Base-by-base conservation (phyloP, 345 rosid species). In the Salix viminalis region DNA sequence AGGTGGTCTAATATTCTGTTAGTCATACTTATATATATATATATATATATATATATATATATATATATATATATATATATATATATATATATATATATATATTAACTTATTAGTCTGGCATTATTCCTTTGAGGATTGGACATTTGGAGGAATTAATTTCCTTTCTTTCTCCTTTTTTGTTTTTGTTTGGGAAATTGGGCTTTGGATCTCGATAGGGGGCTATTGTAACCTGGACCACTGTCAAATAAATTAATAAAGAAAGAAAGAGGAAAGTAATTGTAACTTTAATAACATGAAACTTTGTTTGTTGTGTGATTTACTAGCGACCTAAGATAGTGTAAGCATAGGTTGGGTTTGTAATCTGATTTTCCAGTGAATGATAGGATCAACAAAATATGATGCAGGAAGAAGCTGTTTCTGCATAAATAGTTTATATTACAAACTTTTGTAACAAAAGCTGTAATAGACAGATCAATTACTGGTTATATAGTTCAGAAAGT, bases 1-100 rank as follows among this genome's bases (percentile, higher is more conserved):
- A 82, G 97, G 99, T 96, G 84, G 69, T 72, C 21, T 71, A 32
- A 16, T 21, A 8, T 56, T 41, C 58, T 58, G 64, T n/a, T 10
- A 1, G 4, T 14, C 62, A 58, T 3, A 54, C 19, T 14, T 52
- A 37, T 37, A 7, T 37, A 7, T 32, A 34, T 34, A 34, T 34
- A 28, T 28, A 28, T 28, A 28, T 28, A 28, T 28, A 28, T 1
- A 28, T 2, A 28, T 28, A 28, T 28, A 28, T 28, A 28, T 28
- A 28, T 1, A 28, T 2, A n/a, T n/a, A n/a, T 52, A 37, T 37
- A 7, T 37, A 7, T 32, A 34, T 34, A 34, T 34, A n/a, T n/a
- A 26, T 26, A 26, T 26, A 26, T 26, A 26, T 26, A 26, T 26
- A 28, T 28, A 28, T 28, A 28, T 28, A 28, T 28, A 28, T 1